Evolutionary conservation across 129 eudicot species (phyloP).

Genomic region (Ambrosia artemisiifolia): DNA sequence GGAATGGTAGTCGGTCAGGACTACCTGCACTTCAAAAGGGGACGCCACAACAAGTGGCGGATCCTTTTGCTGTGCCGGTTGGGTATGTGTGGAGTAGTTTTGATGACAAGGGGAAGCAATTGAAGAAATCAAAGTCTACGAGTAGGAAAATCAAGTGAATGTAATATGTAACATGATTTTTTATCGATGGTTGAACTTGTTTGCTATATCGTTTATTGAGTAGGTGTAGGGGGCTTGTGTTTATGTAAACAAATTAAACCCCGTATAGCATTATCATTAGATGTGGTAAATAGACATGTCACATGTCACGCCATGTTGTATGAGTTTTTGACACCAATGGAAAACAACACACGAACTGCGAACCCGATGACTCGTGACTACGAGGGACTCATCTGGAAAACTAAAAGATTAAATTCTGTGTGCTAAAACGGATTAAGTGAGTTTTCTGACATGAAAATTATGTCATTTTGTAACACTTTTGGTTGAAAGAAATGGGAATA

Average conservation of each 20-base stretch:
- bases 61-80: conserved; percentile 71
- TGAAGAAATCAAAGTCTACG: conserved; percentile 68
- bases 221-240: conserved; percentile 5
- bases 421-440: neutral
- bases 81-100: conserved; percentile 85
- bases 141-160: conserved; percentile 52
- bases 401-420: neutral
- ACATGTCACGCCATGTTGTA: neutral
- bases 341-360: too few relatives aligned
- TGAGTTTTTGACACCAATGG: too few relatives aligned
- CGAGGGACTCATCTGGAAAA: too few relatives aligned
- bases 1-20: conserved; percentile 42
- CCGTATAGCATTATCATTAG: neutral
- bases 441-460: too few relatives aligned
- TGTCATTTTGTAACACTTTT: too few relatives aligned
- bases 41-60: conserved; percentile 29
- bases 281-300: neutral
- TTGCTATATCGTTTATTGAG: conserved; percentile 23
- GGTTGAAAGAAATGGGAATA: too few relatives aligned
- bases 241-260: neutral
- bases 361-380: too few relatives aligned
- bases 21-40: conserved; percentile 24
- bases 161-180: conserved; percentile 19
- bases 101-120: conserved; percentile 57
- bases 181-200: conserved; percentile 15